Conservation (phyloP, 1,284 basidiomycete genomes). For the Leccinum solheimii region DNA sequence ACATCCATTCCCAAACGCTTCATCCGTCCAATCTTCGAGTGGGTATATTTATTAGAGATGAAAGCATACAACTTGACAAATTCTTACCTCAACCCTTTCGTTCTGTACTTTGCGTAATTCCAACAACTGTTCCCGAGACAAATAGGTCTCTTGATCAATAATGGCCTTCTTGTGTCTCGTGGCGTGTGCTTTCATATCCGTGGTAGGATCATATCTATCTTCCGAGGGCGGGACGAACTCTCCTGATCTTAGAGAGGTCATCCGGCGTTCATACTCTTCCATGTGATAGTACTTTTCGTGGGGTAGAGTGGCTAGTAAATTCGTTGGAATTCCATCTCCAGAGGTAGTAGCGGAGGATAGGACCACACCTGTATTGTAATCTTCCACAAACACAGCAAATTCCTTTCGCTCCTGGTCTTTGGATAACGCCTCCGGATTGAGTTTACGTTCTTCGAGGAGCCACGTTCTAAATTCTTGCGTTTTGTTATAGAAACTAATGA, state of each 20-base stretch:
- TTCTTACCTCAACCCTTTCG: conserved; percentile 69
- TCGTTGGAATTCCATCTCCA: neutral
- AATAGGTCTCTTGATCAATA: conserved; percentile 67
- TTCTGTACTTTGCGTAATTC: conserved; percentile 80
- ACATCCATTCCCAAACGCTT: conserved; percentile 81
- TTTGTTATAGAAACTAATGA: conserved; percentile 70
- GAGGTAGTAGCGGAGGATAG: neutral
- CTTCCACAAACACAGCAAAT: conserved; percentile 77
- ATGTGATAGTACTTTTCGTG: conserved; percentile 93
- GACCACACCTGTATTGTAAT: conserved; percentile 80
- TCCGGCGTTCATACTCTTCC: conserved; percentile 74
- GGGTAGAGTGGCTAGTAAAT: conserved; percentile 70
- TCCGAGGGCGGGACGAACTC: conserved; percentile 70
- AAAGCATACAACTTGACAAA: neutral
- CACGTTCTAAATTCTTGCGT: conserved; percentile 84
- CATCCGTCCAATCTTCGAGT: conserved; percentile 69
- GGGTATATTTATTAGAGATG: neutral
- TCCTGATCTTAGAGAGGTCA: conserved; percentile 78
- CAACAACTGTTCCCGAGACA: conserved; percentile 74
- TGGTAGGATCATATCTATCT: conserved; percentile 73
- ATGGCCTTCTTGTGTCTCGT: conserved; percentile 63
- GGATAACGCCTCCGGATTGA: conserved; percentile 83
- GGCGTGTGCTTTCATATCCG: conserved; percentile 76
- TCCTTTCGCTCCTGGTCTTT: conserved; percentile 85
- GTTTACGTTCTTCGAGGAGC: conserved; percentile 85